Conservation (phyloP, 176 grass and related monocot species). For the Oryza australiensis region DNA sequence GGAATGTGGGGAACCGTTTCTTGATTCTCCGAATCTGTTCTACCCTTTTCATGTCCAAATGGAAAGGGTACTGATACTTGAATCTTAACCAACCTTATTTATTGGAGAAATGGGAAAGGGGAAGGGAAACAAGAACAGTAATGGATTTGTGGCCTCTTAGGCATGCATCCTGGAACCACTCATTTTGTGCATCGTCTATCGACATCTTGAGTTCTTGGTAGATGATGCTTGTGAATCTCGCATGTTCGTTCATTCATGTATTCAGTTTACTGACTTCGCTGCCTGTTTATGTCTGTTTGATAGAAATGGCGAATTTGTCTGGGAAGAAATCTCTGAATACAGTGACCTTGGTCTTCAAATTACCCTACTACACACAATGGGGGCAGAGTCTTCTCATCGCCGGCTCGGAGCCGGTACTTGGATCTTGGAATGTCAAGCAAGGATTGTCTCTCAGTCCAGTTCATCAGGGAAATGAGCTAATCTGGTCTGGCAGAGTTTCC, state of each 20-base stretch:
- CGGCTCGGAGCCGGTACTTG: slow-evolving; percentile 64
- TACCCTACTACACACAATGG: slow-evolving; percentile 91
- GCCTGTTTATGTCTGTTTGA: not conserved
- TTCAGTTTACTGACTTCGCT: slow-evolving; percentile 21
- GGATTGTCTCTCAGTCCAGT: slow-evolving; percentile 66
- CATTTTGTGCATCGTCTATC: not conserved
- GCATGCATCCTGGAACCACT: not conserved
- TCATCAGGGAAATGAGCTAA: slow-evolving; percentile 63
- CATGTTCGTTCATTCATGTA: not conserved
- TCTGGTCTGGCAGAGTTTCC: slow-evolving; percentile 65
- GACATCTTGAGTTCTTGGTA: not conserved
- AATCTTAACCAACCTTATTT: slow-evolving; percentile 18
- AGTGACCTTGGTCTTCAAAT: slow-evolving; percentile 69
- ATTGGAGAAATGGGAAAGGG: not conserved
- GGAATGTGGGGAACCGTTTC: slow-evolving; percentile 4
- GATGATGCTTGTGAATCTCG: not conserved
- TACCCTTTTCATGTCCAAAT: not conserved
- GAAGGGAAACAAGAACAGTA: not conserved
- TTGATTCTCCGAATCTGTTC: slow-evolving; percentile 25
- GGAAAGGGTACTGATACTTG: slow-evolving; percentile 7
- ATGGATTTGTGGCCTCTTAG: not conserved
- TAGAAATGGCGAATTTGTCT: slow-evolving; percentile 48
- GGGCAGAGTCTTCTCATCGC: slow-evolving; percentile 75
- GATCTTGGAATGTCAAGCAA: slow-evolving; percentile 87
- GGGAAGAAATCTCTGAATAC: slow-evolving; percentile 52